phyloP scores from a whole-genome alignment of 208 protist species.

The Phytomonas serpens region DNA sequence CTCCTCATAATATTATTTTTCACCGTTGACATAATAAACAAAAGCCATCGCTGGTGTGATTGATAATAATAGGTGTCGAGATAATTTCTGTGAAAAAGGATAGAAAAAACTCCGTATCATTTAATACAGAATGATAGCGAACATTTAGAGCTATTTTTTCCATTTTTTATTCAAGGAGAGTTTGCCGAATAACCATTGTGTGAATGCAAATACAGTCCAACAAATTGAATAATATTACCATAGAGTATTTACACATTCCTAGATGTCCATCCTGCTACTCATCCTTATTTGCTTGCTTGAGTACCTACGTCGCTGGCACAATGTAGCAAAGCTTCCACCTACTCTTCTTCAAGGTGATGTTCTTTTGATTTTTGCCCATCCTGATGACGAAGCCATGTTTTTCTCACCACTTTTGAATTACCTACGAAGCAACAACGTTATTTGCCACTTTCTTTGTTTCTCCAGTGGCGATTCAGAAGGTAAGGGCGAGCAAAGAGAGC shows the following conservation, averaged over 20 bases:
- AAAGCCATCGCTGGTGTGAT: background rate
- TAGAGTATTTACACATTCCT: background rate
- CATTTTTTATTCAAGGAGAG: conserved; percentile 7
- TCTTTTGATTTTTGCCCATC: conserved; percentile 87
- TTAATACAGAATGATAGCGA: background rate
- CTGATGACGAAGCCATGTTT: conserved; percentile 92
- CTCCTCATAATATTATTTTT: background rate
- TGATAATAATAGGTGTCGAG: background rate
- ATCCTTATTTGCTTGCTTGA: background rate
- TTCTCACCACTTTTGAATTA: conserved; percentile 67
- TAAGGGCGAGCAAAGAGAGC: conserved; percentile 59
- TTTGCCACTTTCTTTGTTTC: conserved; percentile 89
- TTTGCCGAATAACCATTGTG: background rate
- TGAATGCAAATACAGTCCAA: background rate
- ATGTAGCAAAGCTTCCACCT: conserved; percentile 13
- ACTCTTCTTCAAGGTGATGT: conserved; percentile 63
- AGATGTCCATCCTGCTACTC: background rate
- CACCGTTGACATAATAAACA: background rate
- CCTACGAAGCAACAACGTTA: conserved; percentile 26
- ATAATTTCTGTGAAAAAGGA: background rate
- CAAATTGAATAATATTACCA: background rate
- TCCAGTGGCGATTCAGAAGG: conserved; percentile 88
- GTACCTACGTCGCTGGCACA: conserved; percentile 36
- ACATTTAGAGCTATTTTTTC: background rate
- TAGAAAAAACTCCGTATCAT: background rate